These are phyloP conservation scores for Penicillium sp. DNA, from an alignment of 2,329 filamentous ascomycete genomes.

Conservation along the genomic window DNA sequence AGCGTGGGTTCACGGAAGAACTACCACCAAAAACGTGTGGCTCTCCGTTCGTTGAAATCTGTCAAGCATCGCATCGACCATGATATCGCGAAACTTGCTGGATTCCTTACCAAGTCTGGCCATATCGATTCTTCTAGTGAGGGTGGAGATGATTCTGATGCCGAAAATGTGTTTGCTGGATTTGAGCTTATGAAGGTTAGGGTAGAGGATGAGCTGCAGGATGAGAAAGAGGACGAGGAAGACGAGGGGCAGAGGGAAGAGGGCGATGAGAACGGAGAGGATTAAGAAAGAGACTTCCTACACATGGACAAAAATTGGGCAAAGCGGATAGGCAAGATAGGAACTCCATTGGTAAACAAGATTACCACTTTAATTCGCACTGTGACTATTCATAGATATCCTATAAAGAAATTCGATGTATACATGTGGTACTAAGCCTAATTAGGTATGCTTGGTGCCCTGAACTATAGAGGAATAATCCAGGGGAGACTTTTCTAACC, in stretches of 20 bases:
- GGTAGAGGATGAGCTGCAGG: background rate
- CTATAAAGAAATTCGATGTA: no score
- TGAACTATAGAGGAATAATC: no score
- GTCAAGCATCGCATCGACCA: background rate
- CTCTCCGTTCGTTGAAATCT: background rate
- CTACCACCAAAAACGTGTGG: background rate
- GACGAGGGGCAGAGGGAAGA: background rate
- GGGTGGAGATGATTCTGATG: background rate
- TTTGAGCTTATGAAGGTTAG: background rate
- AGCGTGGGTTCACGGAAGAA: background rate
- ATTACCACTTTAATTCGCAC: no score
- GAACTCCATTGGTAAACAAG: no score
- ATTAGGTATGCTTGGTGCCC: no score
- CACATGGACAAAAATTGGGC: no score
- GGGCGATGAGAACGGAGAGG: background rate
- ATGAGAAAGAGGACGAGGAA: no score
- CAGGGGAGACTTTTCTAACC: no score
- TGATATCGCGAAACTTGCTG: background rate
- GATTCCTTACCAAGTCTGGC: background rate
- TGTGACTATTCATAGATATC: no score
- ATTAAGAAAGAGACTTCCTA: background rate
- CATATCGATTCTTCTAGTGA: background rate
- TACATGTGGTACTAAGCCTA: no score
- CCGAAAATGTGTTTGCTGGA: background rate
- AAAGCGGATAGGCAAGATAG: no score